Base-by-base conservation (phyloP, 257 asterid species). In the Dorcoceras hygrometricum region DNA sequence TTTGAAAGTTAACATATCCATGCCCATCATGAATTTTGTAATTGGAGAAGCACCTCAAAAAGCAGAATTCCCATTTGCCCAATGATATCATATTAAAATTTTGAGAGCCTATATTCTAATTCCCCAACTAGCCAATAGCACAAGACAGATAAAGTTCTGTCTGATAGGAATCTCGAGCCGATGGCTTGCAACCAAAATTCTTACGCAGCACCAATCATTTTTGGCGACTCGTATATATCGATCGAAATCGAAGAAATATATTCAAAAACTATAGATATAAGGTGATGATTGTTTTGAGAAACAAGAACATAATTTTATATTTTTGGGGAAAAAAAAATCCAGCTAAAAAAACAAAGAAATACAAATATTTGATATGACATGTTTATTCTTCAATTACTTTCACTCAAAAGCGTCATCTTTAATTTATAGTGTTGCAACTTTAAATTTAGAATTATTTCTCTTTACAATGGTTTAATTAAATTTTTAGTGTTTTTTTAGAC, bases 11-110 rank as follows among this genome's bases (percentile, higher is more conserved):
- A 71, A 53, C 34, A 66, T 68, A 63, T 43, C 60, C 70, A 25
- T 46, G 22, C n/a, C 54, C n/a, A 39, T 70, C 67, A 58, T 57
- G 80, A 79, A 82, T 73, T 69, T 78, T 68, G 84, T 73, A 68
- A 72, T 72, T 74, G 67, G 78, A 71, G 83, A 78, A 80, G 81
- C 88, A 86, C 85, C 79, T 78, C 53, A 76, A 89, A 46, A 89
- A 82, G 86, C 66, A 68, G 77, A 78, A 76, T 81, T 83, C 87
- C 83, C 88, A 85, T 80, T 89, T 84, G 90, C 80, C 75, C 73
- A 86, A 65, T 46, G 87, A 84, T 86, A 87, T 83, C 71, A 56
- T 86, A 28, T 74, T 73, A 26, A 69, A 83, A 22, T 71, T 12
- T 39, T 27, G 54, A 23, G 76, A 66, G 73, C 62, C 19, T 67